Base-by-base conservation (phyloP, 2,329 filamentous ascomycete genomes). In the Zarea fungicola region DNA sequence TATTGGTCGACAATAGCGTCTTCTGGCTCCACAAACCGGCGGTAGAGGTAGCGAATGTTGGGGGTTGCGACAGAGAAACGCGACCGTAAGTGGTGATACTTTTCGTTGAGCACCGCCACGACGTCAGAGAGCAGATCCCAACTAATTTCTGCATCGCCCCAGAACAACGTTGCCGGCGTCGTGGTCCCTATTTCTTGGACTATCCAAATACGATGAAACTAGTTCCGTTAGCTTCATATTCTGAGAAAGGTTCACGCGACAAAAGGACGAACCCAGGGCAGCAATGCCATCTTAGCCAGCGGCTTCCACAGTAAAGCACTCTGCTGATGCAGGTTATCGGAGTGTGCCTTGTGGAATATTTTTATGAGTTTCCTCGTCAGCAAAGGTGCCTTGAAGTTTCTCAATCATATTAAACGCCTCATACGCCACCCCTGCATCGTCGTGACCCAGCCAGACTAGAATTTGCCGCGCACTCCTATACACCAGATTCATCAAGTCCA, bases 161-260 rank as follows among this genome's bases (percentile, higher is more conserved):
- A 68, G 54, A 61, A 63, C 1, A 68, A 59, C 2, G 60, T 64
- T 1, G 65, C 64, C 0, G 64, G 55, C 2, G 65, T 56, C 3
- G 40, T 29, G 2, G 65, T 68, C 34, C 65, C 65, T 21, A 68
- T 67, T 19, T 68, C 65, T 29, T 68, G 65, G 19, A 65, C 64
- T 25, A 68, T 66, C 65, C 65, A 68, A 32, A 66, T 59, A 10
- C 65, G 60, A 23, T 61, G 58, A 29, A 68, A 68, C 65, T 67
- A 25, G 18, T 41, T 16, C 41, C 7, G 42, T 53, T 21, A 51
- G 42, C 19, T n/a, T 36, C 8, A 18, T 16, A 5, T 18, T 29
- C 22, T 53, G 19, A 54, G 51, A 19, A 41, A 37, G 22, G 14
- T 21, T 25, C 6, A 16, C 14, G 21, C 11, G 9, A 14, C 11